Conservation (phyloP, 345 rosid species). For the Eutrema yunnanense region DNA sequence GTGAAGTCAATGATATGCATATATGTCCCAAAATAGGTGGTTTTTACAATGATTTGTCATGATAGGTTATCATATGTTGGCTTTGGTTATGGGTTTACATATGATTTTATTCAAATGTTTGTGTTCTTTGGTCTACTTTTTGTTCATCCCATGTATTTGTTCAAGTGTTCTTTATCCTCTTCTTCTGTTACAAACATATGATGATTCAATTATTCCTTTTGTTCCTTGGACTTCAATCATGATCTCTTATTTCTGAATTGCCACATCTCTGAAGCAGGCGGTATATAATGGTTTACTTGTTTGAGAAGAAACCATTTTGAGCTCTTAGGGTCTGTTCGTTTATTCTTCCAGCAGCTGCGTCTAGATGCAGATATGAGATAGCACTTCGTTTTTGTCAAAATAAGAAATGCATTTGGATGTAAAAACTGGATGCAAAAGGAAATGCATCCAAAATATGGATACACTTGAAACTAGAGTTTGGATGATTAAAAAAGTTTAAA, state of each 20-base stretch:
- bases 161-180: neutral
- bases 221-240: neutral
- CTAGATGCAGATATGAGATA: too few species aligned
- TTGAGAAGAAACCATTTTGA: neutral
- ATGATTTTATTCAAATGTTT: slow-evolving; percentile 4
- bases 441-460: too few species aligned
- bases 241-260: neutral
- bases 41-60: neutral
- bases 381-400: too few species aligned
- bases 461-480: too few species aligned
- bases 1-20: slow-evolving; percentile 3
- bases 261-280: neutral
- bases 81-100: slow-evolving; percentile 6
- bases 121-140: neutral
- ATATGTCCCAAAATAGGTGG: neutral
- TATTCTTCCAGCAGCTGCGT: too few species aligned
- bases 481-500: too few species aligned
- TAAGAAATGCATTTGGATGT: too few species aligned
- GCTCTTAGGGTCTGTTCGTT: too few species aligned
- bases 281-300: neutral
- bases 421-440: too few species aligned
- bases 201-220: neutral
- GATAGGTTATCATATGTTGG: slow-evolving; percentile 10
- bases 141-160: neutral
- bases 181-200: neutral